phyloP scores from a whole-genome alignment of 2,329 filamentous ascomycete genomes.

The Cladosporium oxysporum region DNA sequence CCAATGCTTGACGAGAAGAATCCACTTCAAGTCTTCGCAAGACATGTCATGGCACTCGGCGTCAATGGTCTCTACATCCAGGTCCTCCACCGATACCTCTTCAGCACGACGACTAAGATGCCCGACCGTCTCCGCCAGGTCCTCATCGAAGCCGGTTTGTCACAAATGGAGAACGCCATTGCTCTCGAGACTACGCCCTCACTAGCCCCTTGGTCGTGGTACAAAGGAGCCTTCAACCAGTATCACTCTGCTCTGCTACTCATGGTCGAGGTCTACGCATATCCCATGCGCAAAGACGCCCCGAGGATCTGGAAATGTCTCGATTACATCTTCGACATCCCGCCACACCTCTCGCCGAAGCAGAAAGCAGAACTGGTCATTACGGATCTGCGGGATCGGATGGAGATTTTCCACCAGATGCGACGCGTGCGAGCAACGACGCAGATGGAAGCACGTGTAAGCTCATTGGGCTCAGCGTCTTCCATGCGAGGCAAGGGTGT shows the following conservation, averaged over 20 bases:
- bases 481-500: constrained; percentile 12
- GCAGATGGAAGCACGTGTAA: constrained; percentile 34
- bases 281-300: constrained; percentile 58
- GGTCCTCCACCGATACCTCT: constrained; percentile 68
- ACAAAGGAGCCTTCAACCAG: constrained; percentile 68
- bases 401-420: constrained; percentile 60
- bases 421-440: constrained; percentile 49
- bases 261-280: constrained; percentile 65
- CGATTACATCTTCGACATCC: constrained; percentile 70
- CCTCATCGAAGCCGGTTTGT: constrained; percentile 61
- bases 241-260: constrained; percentile 71
- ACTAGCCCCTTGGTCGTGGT: constrained; percentile 67
- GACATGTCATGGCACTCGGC: constrained; percentile 65
- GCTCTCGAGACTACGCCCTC: constrained; percentile 55
- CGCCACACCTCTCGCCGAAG: constrained; percentile 52
- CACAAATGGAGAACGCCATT: constrained; percentile 57
- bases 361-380: constrained; percentile 64
- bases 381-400: constrained; percentile 62
- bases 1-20: constrained; percentile 60
- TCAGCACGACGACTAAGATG: constrained; percentile 50
- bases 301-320: constrained; percentile 70
- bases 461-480: constrained; percentile 16
- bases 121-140: constrained; percentile 65
- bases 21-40: constrained; percentile 64
- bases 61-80: constrained; percentile 65